Conservation (phyloP, 1,284 basidiomycete species). For the Rhizoctonia solani region DNA sequence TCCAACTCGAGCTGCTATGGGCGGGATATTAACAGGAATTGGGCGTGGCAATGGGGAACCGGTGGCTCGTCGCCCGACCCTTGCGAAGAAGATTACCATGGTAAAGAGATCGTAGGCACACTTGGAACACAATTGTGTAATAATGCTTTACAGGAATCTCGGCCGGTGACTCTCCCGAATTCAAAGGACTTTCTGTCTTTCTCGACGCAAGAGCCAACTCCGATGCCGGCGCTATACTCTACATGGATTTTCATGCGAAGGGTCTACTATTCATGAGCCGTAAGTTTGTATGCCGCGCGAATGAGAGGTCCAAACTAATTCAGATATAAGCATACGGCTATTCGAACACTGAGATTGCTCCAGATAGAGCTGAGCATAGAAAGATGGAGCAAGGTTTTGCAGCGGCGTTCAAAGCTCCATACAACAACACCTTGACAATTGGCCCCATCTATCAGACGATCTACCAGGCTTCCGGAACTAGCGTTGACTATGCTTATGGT, state of each 20-base stretch:
- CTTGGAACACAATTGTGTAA: background rate
- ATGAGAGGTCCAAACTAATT: background rate
- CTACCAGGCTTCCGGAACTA: conserved; percentile 29
- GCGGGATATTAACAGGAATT: conserved; percentile 36
- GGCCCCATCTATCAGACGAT: conserved; percentile 34
- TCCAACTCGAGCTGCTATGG: conserved; percentile 29
- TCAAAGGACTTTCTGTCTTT: conserved; percentile 18
- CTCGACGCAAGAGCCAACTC: conserved; percentile 6
- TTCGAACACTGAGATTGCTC: background rate
- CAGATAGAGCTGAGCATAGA: conserved; percentile 26
- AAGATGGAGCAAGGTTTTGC: conserved; percentile 34
- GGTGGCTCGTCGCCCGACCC: conserved; percentile 32
- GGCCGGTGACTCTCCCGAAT: conserved; percentile 30
- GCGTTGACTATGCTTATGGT: conserved; percentile 34
- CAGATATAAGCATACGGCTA: conserved; percentile 11
- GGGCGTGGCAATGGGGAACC: conserved; percentile 29
- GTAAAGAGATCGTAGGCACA: background rate
- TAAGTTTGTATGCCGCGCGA: background rate
- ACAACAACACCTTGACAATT: conserved; percentile 30
- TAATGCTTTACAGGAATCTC: conserved; percentile 7
- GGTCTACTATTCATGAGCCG: conserved; percentile 21
- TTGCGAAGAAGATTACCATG: conserved; percentile 27
- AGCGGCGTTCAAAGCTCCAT: conserved; percentile 30
- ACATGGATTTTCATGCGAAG: conserved; percentile 32
- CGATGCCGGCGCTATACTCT: conserved; percentile 22